Conservation (phyloP, 129 eudicot species). For the Silybum marianum region DNA sequence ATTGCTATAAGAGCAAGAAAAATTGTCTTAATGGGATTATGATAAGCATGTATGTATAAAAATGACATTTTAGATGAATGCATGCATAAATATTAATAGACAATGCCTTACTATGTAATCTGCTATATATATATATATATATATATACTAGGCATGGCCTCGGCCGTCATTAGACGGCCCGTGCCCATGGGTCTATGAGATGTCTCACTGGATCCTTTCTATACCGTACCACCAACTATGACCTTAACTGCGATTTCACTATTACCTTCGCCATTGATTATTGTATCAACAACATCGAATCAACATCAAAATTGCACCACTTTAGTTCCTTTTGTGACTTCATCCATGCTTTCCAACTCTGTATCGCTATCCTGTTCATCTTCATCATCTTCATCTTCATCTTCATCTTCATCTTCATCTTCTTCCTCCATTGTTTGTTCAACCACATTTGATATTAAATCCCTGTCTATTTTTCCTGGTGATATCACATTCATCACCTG, state of each 20-base stretch:
- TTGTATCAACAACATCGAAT: slow-evolving; percentile 48
- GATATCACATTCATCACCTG: slow-evolving; percentile 74
- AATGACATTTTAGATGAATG: too few relatives aligned
- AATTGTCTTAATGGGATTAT: too few relatives aligned
- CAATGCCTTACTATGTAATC: too few relatives aligned
- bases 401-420: slow-evolving; percentile 75
- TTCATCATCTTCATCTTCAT: slow-evolving; percentile 57
- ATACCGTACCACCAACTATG: slow-evolving; percentile 52
- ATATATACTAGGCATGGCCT: too few relatives aligned
- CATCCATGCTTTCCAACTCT: slow-evolving; percentile 41
- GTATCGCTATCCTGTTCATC: slow-evolving; percentile 47
- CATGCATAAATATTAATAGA: too few relatives aligned
- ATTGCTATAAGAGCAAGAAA: too few relatives aligned
- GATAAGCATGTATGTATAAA: too few relatives aligned
- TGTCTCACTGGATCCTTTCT: slow-evolving; percentile 38
- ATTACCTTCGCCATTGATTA: slow-evolving; percentile 49
- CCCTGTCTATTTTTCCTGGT: slow-evolving; percentile 60
- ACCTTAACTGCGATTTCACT: slow-evolving; percentile 64
- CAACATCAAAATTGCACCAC: slow-evolving; percentile 54
- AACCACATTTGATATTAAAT: slow-evolving; percentile 61
- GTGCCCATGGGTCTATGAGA: slow-evolving; percentile 8
- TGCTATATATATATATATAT: too few relatives aligned
- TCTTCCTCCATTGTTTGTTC: slow-evolving; percentile 77
- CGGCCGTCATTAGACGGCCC: too few relatives aligned
- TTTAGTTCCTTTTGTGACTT: slow-evolving; percentile 51